Percentiles rank a stretch among this genome's conserved stretches.
Evolutionary conservation across 208 protist species (phyloP).

Genomic region (Spongospora subterranea): DNA sequence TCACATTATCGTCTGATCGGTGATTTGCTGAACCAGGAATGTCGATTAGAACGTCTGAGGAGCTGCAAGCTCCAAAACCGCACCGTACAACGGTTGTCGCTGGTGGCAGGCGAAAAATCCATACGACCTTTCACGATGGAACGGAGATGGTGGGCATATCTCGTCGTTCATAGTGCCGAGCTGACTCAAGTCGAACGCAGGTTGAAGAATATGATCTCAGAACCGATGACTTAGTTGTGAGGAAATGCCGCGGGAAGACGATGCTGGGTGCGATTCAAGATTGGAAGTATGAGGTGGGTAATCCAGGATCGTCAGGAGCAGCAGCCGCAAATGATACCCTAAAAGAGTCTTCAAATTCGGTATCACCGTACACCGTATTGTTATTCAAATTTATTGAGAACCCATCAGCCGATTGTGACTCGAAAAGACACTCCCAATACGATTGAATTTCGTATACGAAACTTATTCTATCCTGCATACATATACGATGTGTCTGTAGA

Average conservation of each 20-base stretch:
- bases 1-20: too few species aligned
- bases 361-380: neutral
- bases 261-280: conserved; percentile 80
- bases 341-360: conserved; percentile 5
- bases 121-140: conserved; percentile 84
- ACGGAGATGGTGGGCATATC: conserved; percentile 76
- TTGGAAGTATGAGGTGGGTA: conserved; percentile 87
- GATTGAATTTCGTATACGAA: conserved; percentile 87
- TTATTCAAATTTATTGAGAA: neutral
- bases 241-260: conserved; percentile 80
- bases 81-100: conserved; percentile 79
- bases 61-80: neutral
- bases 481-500: conserved; percentile 85
- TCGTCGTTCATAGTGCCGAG: neutral
- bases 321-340: neutral
- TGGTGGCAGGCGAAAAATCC: conserved; percentile 82
- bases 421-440: conserved; percentile 81
- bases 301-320: conserved; percentile 62
- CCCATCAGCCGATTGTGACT: conserved; percentile 78
- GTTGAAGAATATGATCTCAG: conserved; percentile 90
- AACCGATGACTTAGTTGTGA: conserved; percentile 85
- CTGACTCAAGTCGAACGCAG: neutral
- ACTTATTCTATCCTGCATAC: conserved; percentile 84
- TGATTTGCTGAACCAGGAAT: too few species aligned
- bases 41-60: too few species aligned